Base-by-base conservation (phyloP, 768 basidiomycete genomes). In the Baorangia bicolor region DNA sequence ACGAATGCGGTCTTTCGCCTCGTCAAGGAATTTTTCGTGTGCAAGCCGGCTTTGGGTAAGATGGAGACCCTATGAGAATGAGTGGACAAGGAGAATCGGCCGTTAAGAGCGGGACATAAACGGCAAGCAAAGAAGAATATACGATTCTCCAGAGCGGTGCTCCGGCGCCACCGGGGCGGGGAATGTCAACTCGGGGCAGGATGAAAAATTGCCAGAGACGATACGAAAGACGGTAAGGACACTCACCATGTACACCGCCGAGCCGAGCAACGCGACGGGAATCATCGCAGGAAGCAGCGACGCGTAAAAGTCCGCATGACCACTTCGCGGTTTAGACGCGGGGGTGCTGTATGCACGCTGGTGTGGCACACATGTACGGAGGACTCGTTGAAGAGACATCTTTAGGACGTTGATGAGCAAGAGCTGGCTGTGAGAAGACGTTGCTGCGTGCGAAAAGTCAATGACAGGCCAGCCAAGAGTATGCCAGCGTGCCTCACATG, bases 251-350 rank as follows among this genome's bases (percentile, higher is more conserved):
- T 90, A 92, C 53, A 92, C 80, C 10, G 85, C 87, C 49, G 89
- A 90, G 18, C 90, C 91, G 13, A 93, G 77, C 49, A 93, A 74
- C 49, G 85, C 84, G 50, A 93, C 75, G 10, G 90, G 91, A 46
- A 92, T 73, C 88, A 92, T 92, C 31, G 82, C 82, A 27, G 91
- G 91, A 37, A 87, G 71, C 46, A 86, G 78, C 49, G 83, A 79
- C 41, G 82, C 75, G 69, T 93, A 93, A 79, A 87, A 85, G 60
- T 78, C 74, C 7, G 80, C 81, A 68, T 92, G 87, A 12, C 77
- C 73, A 30, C 80, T 83, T 53, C 65, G 63, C 27, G 49, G 58
- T 21, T 44, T 56, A 28, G 62, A 27, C 2, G 53, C n/a, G 47
- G 64, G 38, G 10, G 52, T 33, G 55, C 45, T 51, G 51, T 56